A percentile compares a stretch with the other conserved stretches of the same genome.
Conservation (phyloP, 495 filamentous ascomycete species). For the Xeromyces bisporus region DNA sequence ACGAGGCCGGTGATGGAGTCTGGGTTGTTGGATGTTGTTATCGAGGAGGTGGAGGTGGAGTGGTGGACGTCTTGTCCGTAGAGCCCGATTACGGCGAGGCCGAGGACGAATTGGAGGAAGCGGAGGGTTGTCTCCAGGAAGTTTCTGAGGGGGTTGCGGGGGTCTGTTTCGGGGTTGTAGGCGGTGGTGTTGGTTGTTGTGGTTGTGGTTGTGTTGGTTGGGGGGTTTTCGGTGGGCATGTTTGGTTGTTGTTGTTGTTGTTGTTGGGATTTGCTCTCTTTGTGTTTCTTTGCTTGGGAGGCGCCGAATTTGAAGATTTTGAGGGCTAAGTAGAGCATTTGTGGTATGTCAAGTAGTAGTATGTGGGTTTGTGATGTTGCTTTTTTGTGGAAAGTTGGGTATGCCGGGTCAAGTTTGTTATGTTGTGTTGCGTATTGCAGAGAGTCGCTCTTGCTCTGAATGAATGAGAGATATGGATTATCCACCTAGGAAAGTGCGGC, state of each 20-base stretch:
- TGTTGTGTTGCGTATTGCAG: no score
- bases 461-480: no score
- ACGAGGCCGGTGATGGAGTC: no score
- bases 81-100: conserved; percentile 56
- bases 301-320: conserved; percentile 15
- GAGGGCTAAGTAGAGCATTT: conserved; percentile 16
- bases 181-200: conserved; percentile 1
- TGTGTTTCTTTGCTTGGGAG: conserved; percentile 17
- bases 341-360: no score
- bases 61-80: conserved; percentile 57
- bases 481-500: no score
- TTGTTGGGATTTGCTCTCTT: conserved; percentile 10
- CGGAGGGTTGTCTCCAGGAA: conserved; percentile 33
- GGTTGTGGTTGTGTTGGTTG: conserved; percentile 2
- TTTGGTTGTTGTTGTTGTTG: conserved; percentile 2
- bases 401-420: no score
- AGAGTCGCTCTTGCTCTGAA: no score
- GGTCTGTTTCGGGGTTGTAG: neutral
- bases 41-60: conserved; percentile 24
- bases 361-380: no score
- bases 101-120: conserved; percentile 56
- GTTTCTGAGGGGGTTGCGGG: conserved; percentile 2
- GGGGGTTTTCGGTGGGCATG: conserved; percentile 1
- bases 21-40: no score
- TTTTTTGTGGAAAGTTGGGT: no score